Percentiles rank a stretch among this genome's conserved stretches.
Evolutionary conservation across 805 yeast species (phyloP).

Genomic region (Metschnikowia baotianmanensis): DNA sequence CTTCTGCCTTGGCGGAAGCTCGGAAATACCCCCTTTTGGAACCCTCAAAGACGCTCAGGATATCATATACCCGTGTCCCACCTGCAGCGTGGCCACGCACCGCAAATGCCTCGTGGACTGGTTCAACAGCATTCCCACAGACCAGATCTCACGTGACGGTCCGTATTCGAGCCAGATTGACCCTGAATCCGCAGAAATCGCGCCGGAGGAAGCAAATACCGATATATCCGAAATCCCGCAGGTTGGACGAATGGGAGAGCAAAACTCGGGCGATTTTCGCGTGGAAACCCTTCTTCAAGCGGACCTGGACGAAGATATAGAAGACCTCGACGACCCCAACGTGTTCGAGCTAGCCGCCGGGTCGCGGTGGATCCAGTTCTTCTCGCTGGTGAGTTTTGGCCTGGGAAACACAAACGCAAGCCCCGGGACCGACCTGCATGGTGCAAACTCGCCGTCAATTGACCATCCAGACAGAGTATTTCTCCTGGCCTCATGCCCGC

Average conservation of each 20-base stretch:
- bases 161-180: too few species aligned
- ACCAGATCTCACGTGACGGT: constrained; percentile 11
- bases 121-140: constrained; percentile 35
- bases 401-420: too few species aligned
- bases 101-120: constrained; percentile 40
- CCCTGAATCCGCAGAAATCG: background rate
- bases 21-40: constrained; percentile 42
- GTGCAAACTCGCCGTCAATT: too few species aligned
- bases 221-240: too few species aligned
- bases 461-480: background rate
- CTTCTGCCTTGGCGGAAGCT: constrained; percentile 39
- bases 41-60: constrained; percentile 33
- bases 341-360: constrained; percentile 2
- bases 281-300: too few species aligned
- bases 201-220: too few species aligned
- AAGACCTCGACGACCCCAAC: background rate
- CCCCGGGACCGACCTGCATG: too few species aligned
- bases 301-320: too few species aligned
- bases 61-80: constrained; percentile 36
- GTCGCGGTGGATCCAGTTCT: constrained; percentile 5
- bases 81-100: constrained; percentile 38
- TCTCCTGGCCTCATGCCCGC: constrained; percentile 37
- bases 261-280: too few species aligned
- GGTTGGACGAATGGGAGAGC: too few species aligned
- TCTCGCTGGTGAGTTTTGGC: too few species aligned